Percentiles rank a stretch among this genome's conserved stretches.
phyloP scores from a whole-genome alignment of 139 green algal species.

The Coccomyxa sp. region DNA sequence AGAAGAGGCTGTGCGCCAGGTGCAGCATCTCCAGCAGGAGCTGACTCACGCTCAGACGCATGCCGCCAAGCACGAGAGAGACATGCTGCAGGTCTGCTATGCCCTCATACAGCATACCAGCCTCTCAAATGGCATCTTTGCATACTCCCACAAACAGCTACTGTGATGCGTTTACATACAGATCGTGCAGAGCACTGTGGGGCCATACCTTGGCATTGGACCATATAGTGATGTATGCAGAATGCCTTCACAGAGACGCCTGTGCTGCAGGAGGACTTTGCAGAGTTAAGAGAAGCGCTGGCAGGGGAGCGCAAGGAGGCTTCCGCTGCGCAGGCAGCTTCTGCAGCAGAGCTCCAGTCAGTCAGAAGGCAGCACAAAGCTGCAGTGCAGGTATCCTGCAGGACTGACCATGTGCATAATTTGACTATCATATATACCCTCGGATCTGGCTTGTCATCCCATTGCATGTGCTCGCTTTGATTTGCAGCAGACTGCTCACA shows the following conservation, averaged over 20 bases:
- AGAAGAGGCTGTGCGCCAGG: not conserved
- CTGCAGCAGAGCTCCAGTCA: not conserved
- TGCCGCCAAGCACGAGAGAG: not conserved
- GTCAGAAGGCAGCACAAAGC: not conserved
- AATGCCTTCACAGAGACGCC: not conserved
- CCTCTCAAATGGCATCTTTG: not conserved
- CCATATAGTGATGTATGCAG: not conserved
- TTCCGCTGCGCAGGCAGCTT: not conserved
- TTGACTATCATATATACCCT: too few species aligned
- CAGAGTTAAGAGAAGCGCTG: not conserved
- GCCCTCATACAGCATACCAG: not conserved
- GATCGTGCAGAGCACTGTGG: not conserved
- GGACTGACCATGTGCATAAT: too few species aligned
- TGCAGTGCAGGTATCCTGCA: not conserved
- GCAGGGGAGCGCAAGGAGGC: not conserved
- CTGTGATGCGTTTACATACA: not conserved
- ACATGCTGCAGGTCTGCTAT: not conserved
- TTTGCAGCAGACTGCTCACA: too few species aligned
- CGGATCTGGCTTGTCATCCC: too few species aligned
- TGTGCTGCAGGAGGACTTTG: not conserved
- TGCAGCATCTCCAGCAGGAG: not conserved
- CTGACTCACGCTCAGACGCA: not conserved
- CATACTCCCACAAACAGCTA: too few species aligned
- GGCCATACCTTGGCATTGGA: too few species aligned
- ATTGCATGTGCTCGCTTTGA: too few species aligned